A percentile compares a stretch with the other conserved stretches of the same genome.
These are phyloP conservation scores for Eutrema salsugineum DNA, from an alignment of 441 rosid species.

Conservation along the genomic window DNA sequence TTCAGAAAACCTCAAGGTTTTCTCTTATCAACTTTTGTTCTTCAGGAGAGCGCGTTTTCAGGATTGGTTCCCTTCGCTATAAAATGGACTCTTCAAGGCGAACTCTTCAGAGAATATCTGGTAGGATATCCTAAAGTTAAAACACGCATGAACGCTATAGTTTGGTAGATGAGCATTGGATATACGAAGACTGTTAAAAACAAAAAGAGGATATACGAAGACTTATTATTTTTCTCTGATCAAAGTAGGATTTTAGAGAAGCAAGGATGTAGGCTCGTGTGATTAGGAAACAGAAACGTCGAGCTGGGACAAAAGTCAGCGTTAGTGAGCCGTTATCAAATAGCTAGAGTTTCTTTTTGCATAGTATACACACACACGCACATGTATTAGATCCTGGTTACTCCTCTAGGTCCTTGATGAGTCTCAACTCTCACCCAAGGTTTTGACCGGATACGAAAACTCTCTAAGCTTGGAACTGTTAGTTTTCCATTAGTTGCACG, in stretches of 20 bases:
- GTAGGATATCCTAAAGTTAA: constrained; percentile 35
- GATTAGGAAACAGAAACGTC: background rate
- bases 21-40: constrained; percentile 22
- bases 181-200: background rate
- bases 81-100: constrained; percentile 93
- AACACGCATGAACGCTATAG: constrained; percentile 1
- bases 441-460: background rate
- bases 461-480: constrained; percentile 15
- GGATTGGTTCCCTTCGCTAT: constrained; percentile 80
- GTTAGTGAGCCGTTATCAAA: background rate
- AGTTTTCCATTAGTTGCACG: background rate
- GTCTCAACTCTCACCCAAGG: constrained; percentile 9
- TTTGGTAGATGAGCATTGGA: background rate
- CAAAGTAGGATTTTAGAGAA: background rate
- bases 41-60: constrained; percentile 77
- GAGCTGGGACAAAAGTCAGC: background rate
- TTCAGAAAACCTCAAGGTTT: constrained; percentile 11
- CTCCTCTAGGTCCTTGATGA: constrained; percentile 14
- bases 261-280: background rate
- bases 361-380: background rate
- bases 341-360: background rate
- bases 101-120: constrained; percentile 91
- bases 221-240: background rate
- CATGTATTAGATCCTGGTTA: background rate
- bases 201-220: background rate